Conservation (phyloP, 176 grass and related monocot species). For the Triticum dicoccoides region DNA sequence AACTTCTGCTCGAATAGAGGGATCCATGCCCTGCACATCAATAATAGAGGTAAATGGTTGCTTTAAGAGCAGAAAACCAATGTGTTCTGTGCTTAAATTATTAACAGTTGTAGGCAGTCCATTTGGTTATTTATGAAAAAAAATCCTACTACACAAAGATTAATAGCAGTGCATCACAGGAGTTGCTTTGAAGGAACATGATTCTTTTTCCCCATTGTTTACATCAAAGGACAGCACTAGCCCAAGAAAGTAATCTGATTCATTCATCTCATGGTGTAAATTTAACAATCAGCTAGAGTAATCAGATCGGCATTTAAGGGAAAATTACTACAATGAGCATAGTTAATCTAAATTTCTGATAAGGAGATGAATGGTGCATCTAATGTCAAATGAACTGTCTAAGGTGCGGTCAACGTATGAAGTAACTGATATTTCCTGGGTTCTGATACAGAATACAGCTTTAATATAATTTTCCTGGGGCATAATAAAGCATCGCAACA, state of each 20-base stretch:
- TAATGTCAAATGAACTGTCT: background rate
- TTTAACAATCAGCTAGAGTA: background rate
- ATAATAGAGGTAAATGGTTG: slow-evolving; percentile 7
- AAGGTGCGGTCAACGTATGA: background rate
- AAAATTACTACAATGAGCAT: background rate
- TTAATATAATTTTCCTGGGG: background rate
- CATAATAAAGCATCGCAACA: background rate
- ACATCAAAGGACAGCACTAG: background rate
- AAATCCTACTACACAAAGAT: background rate
- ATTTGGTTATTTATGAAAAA: background rate
- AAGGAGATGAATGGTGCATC: background rate
- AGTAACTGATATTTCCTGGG: background rate
- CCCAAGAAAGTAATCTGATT: background rate
- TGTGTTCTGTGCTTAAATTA: background rate
- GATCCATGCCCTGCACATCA: slow-evolving; percentile 77
- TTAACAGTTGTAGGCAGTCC: background rate
- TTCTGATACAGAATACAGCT: background rate
- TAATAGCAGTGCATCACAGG: background rate
- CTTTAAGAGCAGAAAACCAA: background rate
- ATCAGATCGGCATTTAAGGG: background rate
- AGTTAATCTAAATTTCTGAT: background rate
- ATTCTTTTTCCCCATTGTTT: background rate
- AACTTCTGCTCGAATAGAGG: slow-evolving; percentile 82
- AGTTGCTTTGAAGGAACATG: background rate
- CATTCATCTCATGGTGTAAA: background rate